Evolutionary conservation across 2,329 filamentous ascomycete genomes (phyloP).

Genomic region (Rugonectria rugulosa): DNA sequence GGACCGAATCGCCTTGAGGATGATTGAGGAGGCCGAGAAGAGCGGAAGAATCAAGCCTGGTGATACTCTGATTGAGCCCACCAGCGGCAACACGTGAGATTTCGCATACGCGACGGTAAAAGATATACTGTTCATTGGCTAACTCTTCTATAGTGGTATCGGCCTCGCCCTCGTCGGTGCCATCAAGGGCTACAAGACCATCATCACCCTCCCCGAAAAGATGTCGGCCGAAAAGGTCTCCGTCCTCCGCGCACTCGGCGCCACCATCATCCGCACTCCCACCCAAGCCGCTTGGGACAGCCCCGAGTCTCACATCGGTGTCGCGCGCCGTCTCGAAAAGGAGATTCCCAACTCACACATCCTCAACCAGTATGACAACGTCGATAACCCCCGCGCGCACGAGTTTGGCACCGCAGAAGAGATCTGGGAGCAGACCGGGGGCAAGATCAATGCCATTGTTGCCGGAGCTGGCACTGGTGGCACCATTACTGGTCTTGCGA

Average conservation of each 20-base stretch:
- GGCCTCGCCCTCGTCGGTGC: slow-evolving; percentile 92
- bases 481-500: slow-evolving; percentile 89
- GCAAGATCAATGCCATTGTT: slow-evolving; percentile 82
- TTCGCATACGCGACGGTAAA: slow-evolving; percentile 22
- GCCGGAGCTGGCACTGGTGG: slow-evolving; percentile 95
- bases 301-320: slow-evolving; percentile 96
- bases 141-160: slow-evolving; percentile 69
- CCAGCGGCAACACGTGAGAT: slow-evolving; percentile 86
- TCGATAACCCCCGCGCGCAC: slow-evolving; percentile 91
- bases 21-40: slow-evolving; percentile 95
- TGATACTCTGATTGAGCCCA: slow-evolving; percentile 97
- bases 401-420: slow-evolving; percentile 95
- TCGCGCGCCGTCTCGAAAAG: slow-evolving; percentile 87
- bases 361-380: slow-evolving; percentile 93
- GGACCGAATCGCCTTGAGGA: slow-evolving; percentile 93
- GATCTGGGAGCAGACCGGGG: slow-evolving; percentile 90
- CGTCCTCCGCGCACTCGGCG: slow-evolving; percentile 89
- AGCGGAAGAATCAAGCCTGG: slow-evolving; percentile 94
- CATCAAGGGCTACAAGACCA: slow-evolving; percentile 97
- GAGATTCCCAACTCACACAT: slow-evolving; percentile 98
- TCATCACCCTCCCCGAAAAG: slow-evolving; percentile 98
- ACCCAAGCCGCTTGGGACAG: slow-evolving; percentile 95
- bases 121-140: slow-evolving; percentile 26
- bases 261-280: slow-evolving; percentile 96
- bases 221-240: slow-evolving; percentile 99